These are phyloP conservation scores for Penicillium antarcticum DNA, from an alignment of 495 filamentous ascomycete genomes.

Conservation along the genomic window DNA sequence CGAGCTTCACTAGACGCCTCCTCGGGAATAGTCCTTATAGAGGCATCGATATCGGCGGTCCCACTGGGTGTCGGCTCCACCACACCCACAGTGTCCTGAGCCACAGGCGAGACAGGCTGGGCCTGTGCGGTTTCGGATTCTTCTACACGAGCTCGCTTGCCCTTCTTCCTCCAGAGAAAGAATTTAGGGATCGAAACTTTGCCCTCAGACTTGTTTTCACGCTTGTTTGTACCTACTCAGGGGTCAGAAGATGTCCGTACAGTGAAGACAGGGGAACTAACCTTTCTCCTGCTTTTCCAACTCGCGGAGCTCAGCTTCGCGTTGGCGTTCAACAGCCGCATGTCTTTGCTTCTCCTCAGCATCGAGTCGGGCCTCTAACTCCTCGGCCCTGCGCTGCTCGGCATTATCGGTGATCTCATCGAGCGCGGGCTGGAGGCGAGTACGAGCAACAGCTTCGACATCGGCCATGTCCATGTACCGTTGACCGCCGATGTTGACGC, in stretches of 20 bases:
- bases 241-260: slow-evolving; percentile 16
- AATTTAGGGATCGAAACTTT: slow-evolving; percentile 22
- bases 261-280: slow-evolving; percentile 22
- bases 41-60: slow-evolving; percentile 3
- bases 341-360: slow-evolving; percentile 46
- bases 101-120: background rate
- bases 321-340: slow-evolving; percentile 46
- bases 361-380: slow-evolving; percentile 55
- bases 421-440: slow-evolving; percentile 81
- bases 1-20: slow-evolving; percentile 1
- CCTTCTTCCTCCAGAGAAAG: slow-evolving; percentile 29
- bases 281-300: slow-evolving; percentile 52
- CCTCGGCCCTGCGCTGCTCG: slow-evolving; percentile 60
- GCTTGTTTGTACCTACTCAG: slow-evolving; percentile 50
- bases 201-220: slow-evolving; percentile 15
- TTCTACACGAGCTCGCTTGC: slow-evolving; percentile 15
- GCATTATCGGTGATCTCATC: slow-evolving; percentile 81
- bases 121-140: slow-evolving; percentile 11
- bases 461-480: slow-evolving; percentile 75
- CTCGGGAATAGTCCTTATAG: background rate
- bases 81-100: background rate
- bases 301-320: slow-evolving; percentile 50
- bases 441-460: slow-evolving; percentile 75
- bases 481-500: slow-evolving; percentile 77
- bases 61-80: slow-evolving; percentile 4